A percentile compares a stretch with the other conserved stretches of the same genome.
Conservation (phyloP, 129 eudicot species). For the Pseudognaphalium luteoalbum region DNA sequence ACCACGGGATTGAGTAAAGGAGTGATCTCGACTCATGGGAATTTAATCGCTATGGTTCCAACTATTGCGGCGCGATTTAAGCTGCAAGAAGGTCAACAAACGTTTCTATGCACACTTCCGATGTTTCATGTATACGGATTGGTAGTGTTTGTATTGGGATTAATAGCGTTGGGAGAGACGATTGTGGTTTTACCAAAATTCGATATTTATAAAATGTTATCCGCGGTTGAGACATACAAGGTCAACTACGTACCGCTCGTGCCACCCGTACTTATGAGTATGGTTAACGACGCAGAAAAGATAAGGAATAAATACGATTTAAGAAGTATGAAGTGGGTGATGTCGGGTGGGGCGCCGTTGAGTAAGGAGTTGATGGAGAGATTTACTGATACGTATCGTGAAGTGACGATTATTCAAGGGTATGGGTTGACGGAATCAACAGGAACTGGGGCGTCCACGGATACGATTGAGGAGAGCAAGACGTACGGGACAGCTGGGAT, state of each 20-base stretch:
- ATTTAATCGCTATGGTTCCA: conserved; percentile 79
- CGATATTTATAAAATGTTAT: conserved; percentile 75
- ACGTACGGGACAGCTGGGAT: conserved; percentile 88
- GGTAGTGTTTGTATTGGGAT: conserved; percentile 76
- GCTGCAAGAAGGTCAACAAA: conserved; percentile 33
- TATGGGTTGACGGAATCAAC: conserved; percentile 93
- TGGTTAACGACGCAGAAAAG: conserved; percentile 63
- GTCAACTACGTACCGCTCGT: conserved; percentile 74
- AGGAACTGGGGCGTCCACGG: conserved; percentile 84
- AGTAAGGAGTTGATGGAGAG: conserved; percentile 86
- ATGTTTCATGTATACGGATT: conserved; percentile 96
- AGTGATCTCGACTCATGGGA: conserved; percentile 83
- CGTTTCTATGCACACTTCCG: conserved; percentile 83
- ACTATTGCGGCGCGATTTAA: conserved; percentile 51
- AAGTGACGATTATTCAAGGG: conserved; percentile 74
- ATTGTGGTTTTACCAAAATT: conserved; percentile 73
- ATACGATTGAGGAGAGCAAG: conserved; percentile 80
- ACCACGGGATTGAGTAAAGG: conserved; percentile 97
- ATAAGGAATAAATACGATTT: conserved; percentile 58
- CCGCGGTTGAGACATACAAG: conserved; percentile 50
- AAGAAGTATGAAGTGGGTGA: conserved; percentile 41
- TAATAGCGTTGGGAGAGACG: conserved; percentile 78
- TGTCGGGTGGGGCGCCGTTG: conserved; percentile 94
- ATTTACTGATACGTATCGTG: conserved; percentile 63
- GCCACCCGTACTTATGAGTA: conserved; percentile 83